Evolutionary conservation across 768 basidiomycete genomes (phyloP).

Genomic region (Mycena rosella): DNA sequence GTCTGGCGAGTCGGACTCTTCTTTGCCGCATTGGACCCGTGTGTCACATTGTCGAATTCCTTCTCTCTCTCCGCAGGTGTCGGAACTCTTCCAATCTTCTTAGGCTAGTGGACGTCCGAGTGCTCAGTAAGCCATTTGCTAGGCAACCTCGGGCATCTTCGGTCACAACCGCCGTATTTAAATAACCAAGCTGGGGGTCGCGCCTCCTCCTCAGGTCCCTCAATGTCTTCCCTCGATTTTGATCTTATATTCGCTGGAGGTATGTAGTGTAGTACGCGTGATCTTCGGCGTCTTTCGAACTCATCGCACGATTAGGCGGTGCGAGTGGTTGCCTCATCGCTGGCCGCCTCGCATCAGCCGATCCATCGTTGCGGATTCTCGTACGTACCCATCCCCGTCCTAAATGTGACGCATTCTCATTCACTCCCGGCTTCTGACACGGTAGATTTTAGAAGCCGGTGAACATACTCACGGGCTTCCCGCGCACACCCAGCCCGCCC

Average conservation of each 20-base stretch:
- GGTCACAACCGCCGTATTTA: too few species aligned
- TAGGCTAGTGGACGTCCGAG: too few species aligned
- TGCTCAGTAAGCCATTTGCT: too few species aligned
- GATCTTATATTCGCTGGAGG: constrained; percentile 54
- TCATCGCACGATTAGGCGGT: constrained; percentile 42
- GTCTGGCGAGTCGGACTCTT: too few species aligned
- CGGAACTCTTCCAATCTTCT: too few species aligned
- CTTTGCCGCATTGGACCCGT: too few species aligned
- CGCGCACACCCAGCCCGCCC: constrained; percentile 56
- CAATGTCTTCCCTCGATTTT: constrained; percentile 7
- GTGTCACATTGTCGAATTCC: too few species aligned
- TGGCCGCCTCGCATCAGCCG: constrained; percentile 52
- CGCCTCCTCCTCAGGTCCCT: too few species aligned
- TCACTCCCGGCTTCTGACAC: neutral
- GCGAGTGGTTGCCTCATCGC: constrained; percentile 54
- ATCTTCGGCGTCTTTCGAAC: constrained; percentile 35
- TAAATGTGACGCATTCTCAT: too few species aligned
- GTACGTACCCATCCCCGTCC: constrained; percentile 26
- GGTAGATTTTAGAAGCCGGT: constrained; percentile 60
- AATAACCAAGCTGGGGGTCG: too few species aligned
- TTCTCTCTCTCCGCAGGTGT: too few species aligned
- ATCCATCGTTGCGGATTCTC: constrained; percentile 56
- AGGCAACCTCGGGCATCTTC: too few species aligned
- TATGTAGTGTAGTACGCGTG: neutral
- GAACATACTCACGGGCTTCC: constrained; percentile 50